phyloP scores from a whole-genome alignment of 192 early-diverging fungal genomes.

The Chytriomyces hyalinus region DNA sequence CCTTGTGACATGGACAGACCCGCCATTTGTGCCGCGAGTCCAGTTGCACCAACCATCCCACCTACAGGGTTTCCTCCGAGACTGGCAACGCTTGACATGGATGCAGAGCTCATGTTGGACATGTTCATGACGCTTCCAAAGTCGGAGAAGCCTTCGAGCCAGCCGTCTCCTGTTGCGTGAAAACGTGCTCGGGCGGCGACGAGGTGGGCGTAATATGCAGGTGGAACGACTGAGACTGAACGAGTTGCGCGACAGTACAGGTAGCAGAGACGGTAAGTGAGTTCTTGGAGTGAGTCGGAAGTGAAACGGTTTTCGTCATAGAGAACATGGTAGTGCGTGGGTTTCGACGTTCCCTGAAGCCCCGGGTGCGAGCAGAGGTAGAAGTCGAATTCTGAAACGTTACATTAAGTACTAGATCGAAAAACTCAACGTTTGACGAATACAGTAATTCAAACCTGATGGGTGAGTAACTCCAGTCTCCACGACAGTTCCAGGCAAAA shows the following conservation, averaged over 20 bases:
- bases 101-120: constrained; percentile 22
- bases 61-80: constrained; percentile 4
- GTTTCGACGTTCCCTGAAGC: constrained; percentile 90
- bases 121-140: constrained; percentile 18
- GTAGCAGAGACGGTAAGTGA: constrained; percentile 90
- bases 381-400: constrained; percentile 57
- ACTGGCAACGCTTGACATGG: constrained; percentile 23
- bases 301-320: constrained; percentile 85
- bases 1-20: constrained; percentile 10
- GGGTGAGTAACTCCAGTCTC: constrained; percentile 65
- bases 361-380: constrained; percentile 92
- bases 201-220: constrained; percentile 92
- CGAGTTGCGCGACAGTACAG: constrained; percentile 87
- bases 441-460: constrained; percentile 34
- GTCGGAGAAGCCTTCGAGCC: constrained; percentile 36
- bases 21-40: constrained; percentile 21
- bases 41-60: constrained; percentile 29
- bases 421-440: constrained; percentile 24
- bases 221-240: constrained; percentile 84
- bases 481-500: constrained; percentile 63
- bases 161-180: constrained; percentile 69
- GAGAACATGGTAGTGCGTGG: constrained; percentile 91
- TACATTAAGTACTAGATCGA: no score
- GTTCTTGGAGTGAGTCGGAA: constrained; percentile 77
- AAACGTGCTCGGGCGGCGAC: constrained; percentile 85